Evolutionary conservation across 2,329 filamentous ascomycete genomes (phyloP).

Genomic region (Catunica adiposa): DNA sequence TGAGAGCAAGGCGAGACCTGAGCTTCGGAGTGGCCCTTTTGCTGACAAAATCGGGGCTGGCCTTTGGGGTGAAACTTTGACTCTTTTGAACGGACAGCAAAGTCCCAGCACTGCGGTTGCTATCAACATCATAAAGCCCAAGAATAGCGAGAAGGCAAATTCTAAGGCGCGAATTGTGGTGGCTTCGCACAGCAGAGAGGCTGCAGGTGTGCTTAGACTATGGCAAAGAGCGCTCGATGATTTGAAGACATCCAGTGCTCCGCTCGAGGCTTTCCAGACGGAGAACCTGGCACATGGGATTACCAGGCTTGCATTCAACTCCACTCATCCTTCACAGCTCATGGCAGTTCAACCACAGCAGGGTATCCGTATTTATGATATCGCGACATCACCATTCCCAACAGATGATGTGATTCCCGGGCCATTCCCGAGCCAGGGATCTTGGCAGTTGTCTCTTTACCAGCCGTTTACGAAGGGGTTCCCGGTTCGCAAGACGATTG

Average conservation of each 20-base stretch:
- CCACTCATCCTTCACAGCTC: slow-evolving; percentile 40
- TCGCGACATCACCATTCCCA: slow-evolving; percentile 34
- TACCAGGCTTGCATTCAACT: slow-evolving; percentile 42
- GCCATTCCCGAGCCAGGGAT: slow-evolving; percentile 40
- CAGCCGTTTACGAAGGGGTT: slow-evolving; percentile 36
- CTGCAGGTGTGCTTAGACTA: slow-evolving; percentile 39
- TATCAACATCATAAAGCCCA: slow-evolving; percentile 32
- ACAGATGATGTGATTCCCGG: slow-evolving; percentile 34
- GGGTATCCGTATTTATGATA: slow-evolving; percentile 46
- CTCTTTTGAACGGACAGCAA: slow-evolving; percentile 36
- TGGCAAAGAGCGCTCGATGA: slow-evolving; percentile 40
- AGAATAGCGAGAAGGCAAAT: slow-evolving; percentile 22
- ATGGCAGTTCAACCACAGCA: slow-evolving; percentile 38
- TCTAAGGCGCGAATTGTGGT: slow-evolving; percentile 33
- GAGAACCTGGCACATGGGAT: slow-evolving; percentile 41
- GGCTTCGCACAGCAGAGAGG: slow-evolving; percentile 42
- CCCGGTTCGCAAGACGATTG: slow-evolving; percentile 38
- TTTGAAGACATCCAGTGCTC: slow-evolving; percentile 16
- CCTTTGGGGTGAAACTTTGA: slow-evolving; percentile 45
- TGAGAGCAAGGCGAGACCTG: slow-evolving; percentile 38
- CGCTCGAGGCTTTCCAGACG: slow-evolving; percentile 39
- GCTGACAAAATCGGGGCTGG: slow-evolving; percentile 41
- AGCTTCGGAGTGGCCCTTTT: slow-evolving; percentile 34
- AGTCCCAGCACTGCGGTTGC: slow-evolving; percentile 38
- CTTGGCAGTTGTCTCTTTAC: slow-evolving; percentile 48